Evolutionary conservation across 2,329 filamentous ascomycete species (phyloP).

Genomic region (Beauveria caledonica): DNA sequence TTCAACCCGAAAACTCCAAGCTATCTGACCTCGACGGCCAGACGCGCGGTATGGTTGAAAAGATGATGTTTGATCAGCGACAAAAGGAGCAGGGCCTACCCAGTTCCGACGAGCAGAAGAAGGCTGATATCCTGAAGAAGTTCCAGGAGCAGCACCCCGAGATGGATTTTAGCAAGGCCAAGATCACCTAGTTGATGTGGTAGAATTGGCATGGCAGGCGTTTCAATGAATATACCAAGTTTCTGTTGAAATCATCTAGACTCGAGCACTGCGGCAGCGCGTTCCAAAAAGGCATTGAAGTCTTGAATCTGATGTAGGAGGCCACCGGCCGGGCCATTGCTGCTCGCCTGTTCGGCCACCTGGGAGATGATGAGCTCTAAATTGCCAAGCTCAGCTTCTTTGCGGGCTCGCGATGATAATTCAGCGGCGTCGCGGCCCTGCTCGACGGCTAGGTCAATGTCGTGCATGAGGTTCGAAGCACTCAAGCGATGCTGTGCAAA

Average conservation of each 20-base stretch:
- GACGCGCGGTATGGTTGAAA: conserved; percentile 96
- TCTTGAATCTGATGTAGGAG: conserved; percentile 48
- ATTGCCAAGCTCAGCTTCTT: conserved; percentile 44
- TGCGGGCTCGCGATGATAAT: conserved; percentile 36
- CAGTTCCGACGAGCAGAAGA: conserved; percentile 91
- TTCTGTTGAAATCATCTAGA: conserved; percentile 23
- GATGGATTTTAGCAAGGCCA: conserved; percentile 65
- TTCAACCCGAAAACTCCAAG: conserved; percentile 86
- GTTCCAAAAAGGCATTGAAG: conserved; percentile 57
- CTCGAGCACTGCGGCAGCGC: conserved; percentile 50
- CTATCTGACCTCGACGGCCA: conserved; percentile 89
- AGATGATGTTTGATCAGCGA: conserved; percentile 99
- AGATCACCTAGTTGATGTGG: conserved; percentile 42
- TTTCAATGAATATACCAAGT: conserved; percentile 6
- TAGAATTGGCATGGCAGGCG: background rate
- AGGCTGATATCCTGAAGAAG: conserved; percentile 84
- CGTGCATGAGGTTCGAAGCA: conserved; percentile 51
- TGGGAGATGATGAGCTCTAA: conserved; percentile 49
- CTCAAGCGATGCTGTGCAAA: conserved; percentile 35
- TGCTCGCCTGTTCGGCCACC: conserved; percentile 46
- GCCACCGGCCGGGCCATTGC: conserved; percentile 40
- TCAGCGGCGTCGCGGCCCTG: conserved; percentile 41
- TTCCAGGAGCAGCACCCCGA: conserved; percentile 76
- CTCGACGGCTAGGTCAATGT: conserved; percentile 51
- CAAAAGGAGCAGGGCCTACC: conserved; percentile 91